These are phyloP conservation scores for Albifimbria verrucaria DNA, from an alignment of 2,329 filamentous ascomycete species.

Conservation along the genomic window DNA sequence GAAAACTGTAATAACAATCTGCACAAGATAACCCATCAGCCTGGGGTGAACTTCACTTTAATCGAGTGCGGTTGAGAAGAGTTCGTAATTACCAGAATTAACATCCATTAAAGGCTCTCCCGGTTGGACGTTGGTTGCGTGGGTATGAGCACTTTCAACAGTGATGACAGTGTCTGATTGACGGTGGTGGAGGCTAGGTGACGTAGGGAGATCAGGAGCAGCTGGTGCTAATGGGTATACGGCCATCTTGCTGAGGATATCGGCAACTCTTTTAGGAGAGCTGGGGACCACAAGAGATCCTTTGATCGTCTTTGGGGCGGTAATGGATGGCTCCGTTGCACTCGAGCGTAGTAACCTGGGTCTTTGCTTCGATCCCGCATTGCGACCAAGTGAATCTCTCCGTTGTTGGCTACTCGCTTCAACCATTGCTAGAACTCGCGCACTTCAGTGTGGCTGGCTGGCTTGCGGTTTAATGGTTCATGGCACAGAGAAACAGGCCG, in stretches of 20 bases:
- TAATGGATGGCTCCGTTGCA: conserved; percentile 57
- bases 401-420: conserved; percentile 4
- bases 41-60: too few species aligned
- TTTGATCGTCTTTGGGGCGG: conserved; percentile 50
- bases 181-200: too few species aligned
- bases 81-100: not conserved
- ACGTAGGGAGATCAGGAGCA: too few species aligned
- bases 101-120: not conserved
- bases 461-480: too few species aligned
- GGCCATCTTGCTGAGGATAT: conserved; percentile 52
- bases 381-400: conserved; percentile 22
- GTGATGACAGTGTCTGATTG: too few species aligned
- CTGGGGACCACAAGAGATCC: conserved; percentile 48
- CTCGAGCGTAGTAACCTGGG: conserved; percentile 53
- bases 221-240: conserved; percentile 33
- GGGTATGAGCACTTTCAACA: too few species aligned
- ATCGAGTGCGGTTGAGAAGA: too few species aligned
- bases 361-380: conserved; percentile 32
- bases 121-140: too few species aligned
- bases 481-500: too few species aligned
- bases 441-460: too few species aligned
- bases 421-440: not conserved
- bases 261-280: conserved; percentile 48
- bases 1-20: conserved; percentile 68
- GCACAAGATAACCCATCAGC: too few species aligned